Conservation (phyloP, 2,329 filamentous ascomycete genomes). For the Talaromyces sp. region DNA sequence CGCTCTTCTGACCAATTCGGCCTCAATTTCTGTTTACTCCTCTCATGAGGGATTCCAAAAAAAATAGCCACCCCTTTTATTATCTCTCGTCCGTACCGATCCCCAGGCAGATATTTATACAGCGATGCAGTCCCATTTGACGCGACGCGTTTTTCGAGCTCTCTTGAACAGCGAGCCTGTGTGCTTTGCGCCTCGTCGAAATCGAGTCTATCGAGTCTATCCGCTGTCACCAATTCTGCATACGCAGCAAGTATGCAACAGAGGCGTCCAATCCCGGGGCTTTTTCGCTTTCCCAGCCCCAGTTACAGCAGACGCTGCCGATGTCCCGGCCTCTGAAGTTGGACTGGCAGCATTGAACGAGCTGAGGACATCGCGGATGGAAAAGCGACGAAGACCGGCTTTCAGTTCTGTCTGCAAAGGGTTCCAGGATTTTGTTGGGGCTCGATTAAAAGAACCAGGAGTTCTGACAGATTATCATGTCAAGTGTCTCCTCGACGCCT, state of each 20-base stretch:
- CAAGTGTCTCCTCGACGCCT: constrained; percentile 52
- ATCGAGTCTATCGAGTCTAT: constrained; percentile 23
- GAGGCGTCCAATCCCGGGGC: constrained; percentile 29
- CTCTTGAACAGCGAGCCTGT: constrained; percentile 42
- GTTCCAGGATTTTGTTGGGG: constrained; percentile 58
- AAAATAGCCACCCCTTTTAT: not conserved
- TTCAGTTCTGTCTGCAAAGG: constrained; percentile 60
- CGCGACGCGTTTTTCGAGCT: constrained; percentile 39
- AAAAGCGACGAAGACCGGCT: constrained; percentile 60
- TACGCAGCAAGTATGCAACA: constrained; percentile 24
- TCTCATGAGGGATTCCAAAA: not conserved
- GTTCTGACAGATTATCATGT: constrained; percentile 63
- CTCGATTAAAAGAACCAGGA: constrained; percentile 44
- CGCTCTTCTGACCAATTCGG: not conserved
- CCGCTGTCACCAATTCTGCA: constrained; percentile 14
- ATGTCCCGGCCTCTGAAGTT: constrained; percentile 45
- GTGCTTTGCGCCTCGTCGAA: constrained; percentile 31
- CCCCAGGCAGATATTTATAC: not conserved
- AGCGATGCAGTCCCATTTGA: constrained; percentile 38
- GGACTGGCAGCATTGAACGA: constrained; percentile 69
- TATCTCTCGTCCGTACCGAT: not conserved
- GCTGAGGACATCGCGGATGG: constrained; percentile 57
- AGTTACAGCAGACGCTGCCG: constrained; percentile 54
- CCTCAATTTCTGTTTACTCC: not conserved
- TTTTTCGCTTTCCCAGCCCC: constrained; percentile 35